These are phyloP conservation scores for Saccharomycopsis microspora DNA, from an alignment of 805 yeast genomes.

Conservation along the genomic window DNA sequence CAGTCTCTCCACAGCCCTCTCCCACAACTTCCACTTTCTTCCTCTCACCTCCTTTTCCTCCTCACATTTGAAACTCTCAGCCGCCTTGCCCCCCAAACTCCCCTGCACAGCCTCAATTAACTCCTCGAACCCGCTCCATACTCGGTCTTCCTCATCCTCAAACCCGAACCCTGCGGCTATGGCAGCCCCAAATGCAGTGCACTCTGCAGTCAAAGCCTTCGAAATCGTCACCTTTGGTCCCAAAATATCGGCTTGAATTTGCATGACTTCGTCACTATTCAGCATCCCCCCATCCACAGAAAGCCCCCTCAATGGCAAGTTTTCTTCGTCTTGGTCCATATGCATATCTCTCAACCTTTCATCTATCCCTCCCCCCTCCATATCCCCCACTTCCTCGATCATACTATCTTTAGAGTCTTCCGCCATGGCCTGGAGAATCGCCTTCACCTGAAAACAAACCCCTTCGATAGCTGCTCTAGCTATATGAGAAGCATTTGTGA, in stretches of 20 bases:
- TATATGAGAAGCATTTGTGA: conserved; percentile 82
- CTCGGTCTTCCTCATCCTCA: conserved; percentile 38
- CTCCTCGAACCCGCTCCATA: conserved; percentile 69
- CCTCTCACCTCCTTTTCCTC: conserved; percentile 38
- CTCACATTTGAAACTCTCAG: conserved; percentile 18
- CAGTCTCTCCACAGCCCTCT: conserved; percentile 71
- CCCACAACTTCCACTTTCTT: conserved; percentile 67
- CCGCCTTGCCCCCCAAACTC: conserved; percentile 18
- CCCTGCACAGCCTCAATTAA: conserved; percentile 26
- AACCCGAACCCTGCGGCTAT: conserved; percentile 78
- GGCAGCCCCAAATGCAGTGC: conserved; percentile 94
- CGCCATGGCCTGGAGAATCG: conserved; percentile 83
- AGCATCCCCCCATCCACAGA: conserved; percentile 97
- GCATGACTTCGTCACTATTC: conserved; percentile 81
- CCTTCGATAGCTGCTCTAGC: conserved; percentile 95
- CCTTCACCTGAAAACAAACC: conserved; percentile 87
- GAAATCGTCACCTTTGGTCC: conserved; percentile 79
- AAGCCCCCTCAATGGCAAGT: conserved; percentile 34
- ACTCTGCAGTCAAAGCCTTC: conserved; percentile 75
- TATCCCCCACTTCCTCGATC: conserved; percentile 35
- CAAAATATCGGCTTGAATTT: conserved; percentile 83
- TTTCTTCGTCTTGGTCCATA: neutral
- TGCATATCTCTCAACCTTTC: neutral
- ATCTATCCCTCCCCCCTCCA: conserved; percentile 16
- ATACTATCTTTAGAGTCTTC: conserved; percentile 61